A percentile compares a stretch with the other conserved stretches of the same genome.
These are phyloP conservation scores for Chaetomiaceae sp. DNA, from an alignment of 2,329 filamentous ascomycete genomes.

Conservation along the genomic window DNA sequence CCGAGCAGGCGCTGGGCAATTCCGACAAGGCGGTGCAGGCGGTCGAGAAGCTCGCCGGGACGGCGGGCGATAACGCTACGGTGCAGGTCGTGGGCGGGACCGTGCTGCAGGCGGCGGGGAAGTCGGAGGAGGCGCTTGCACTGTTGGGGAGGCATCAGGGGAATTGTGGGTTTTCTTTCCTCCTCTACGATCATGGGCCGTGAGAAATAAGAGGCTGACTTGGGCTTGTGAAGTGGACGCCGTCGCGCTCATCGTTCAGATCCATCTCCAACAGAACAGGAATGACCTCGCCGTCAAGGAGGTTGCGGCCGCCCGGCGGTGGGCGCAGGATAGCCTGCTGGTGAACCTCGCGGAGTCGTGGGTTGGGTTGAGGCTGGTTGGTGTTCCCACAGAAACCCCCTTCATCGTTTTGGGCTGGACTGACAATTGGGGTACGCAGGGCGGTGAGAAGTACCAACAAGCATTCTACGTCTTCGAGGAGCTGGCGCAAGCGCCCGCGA, in stretches of 20 bases:
- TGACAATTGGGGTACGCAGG: conserved; percentile 44
- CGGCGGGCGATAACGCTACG: conserved; percentile 65
- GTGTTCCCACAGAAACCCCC: conserved; percentile 27
- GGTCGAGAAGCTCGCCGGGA: conserved; percentile 63
- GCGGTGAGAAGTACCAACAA: conserved; percentile 92
- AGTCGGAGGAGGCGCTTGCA: conserved; percentile 78
- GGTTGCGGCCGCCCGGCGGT: conserved; percentile 77
- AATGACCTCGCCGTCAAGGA: conserved; percentile 88
- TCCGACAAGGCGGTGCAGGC: conserved; percentile 57
- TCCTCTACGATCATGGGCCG: not conserved
- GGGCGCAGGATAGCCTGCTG: conserved; percentile 90
- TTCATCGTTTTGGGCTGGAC: no score
- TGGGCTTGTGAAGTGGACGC: conserved; percentile 54
- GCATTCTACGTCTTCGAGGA: conserved; percentile 98
- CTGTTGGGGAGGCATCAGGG: conserved; percentile 80
- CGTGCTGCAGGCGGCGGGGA: conserved; percentile 72
- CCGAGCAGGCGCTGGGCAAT: conserved; percentile 59
- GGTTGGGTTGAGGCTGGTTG: conserved; percentile 82
- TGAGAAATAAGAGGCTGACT: conserved; percentile 10
- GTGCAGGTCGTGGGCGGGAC: conserved; percentile 83
- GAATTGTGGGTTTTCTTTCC: conserved; percentile 57
- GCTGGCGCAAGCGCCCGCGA: conserved; percentile 79
- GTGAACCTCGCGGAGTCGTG: conserved; percentile 95
- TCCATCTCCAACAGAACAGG: conserved; percentile 87
- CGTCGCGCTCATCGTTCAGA: conserved; percentile 84